phyloP scores from a whole-genome alignment of 495 filamentous ascomycete genomes.

The Aspergillus olivimuriae region DNA sequence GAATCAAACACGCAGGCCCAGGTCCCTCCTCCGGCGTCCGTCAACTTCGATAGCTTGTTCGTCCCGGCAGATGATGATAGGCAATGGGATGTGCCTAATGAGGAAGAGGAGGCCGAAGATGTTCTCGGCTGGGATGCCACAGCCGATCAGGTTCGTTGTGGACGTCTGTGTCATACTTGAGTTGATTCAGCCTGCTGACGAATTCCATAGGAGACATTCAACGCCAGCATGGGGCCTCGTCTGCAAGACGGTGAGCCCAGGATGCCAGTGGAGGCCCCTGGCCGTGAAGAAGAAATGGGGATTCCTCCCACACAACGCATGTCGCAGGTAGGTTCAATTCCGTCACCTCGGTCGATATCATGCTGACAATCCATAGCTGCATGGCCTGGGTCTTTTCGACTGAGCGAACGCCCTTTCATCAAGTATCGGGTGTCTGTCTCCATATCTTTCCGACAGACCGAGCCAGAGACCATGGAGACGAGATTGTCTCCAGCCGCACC shows the following conservation, averaged over 20 bases:
- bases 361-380: constrained; percentile 27
- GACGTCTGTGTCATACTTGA: constrained; percentile 1
- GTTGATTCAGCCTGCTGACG: constrained; percentile 13
- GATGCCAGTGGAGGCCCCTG: constrained; percentile 6
- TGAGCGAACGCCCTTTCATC: too few species aligned
- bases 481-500: too few species aligned
- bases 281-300: constrained; percentile 28
- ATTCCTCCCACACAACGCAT: constrained; percentile 47
- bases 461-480: too few species aligned
- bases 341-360: background rate
- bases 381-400: constrained; percentile 41
- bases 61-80: constrained; percentile 66
- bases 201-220: constrained; percentile 22
- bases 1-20: constrained; percentile 27
- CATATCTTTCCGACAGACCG: too few species aligned
- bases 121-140: constrained; percentile 78
- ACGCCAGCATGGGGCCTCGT: constrained; percentile 21
- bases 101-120: constrained; percentile 57
- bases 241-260: constrained; percentile 16
- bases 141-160: constrained; percentile 43
- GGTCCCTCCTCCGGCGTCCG: constrained; percentile 52
- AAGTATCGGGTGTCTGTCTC: too few species aligned
- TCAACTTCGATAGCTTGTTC: constrained; percentile 70
- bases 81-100: constrained; percentile 75
- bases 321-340: constrained; percentile 35